A percentile compares a stretch with the other conserved stretches of the same genome.
Evolutionary conservation across 768 basidiomycete genomes (phyloP).

Genomic region (Termitomyces sp.): DNA sequence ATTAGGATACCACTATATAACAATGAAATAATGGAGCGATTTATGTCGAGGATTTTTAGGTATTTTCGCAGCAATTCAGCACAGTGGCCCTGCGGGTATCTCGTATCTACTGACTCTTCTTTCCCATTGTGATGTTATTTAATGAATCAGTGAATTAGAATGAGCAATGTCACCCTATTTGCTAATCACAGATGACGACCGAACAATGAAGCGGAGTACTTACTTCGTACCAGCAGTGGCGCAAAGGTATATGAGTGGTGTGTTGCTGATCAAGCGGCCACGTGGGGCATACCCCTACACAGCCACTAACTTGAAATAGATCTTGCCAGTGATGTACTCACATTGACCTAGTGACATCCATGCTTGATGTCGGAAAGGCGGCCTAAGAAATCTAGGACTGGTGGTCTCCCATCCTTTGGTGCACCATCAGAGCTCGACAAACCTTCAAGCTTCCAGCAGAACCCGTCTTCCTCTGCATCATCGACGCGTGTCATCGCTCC

Average conservation of each 20-base stretch:
- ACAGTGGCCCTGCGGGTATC: no score
- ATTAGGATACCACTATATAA: slow-evolving; percentile 17
- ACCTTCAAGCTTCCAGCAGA: slow-evolving; percentile 26
- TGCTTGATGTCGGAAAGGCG: slow-evolving; percentile 12
- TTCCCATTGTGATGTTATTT: background rate
- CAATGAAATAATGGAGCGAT: slow-evolving; percentile 20
- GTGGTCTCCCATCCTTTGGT: slow-evolving; percentile 27
- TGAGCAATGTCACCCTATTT: background rate
- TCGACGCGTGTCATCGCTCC: slow-evolving; percentile 40
- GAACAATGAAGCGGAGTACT: no score
- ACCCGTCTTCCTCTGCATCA: slow-evolving; percentile 48
- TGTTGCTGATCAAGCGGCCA: no score
- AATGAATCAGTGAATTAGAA: background rate
- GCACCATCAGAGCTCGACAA: slow-evolving; percentile 43
- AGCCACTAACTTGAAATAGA: no score
- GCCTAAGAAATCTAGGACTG: slow-evolving; percentile 12
- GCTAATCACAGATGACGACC: background rate
- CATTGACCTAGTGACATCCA: no score
- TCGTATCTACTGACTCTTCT: background rate
- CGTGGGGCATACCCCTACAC: no score
- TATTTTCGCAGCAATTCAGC: slow-evolving; percentile 7
- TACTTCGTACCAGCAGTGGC: no score
- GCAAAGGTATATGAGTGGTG: no score
- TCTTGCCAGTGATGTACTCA: no score
- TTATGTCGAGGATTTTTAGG: slow-evolving; percentile 41